Evolutionary conservation across 2,329 filamentous ascomycete species (phyloP), one percentile per base, ranked within the genome.

Genomic region (Fusarium sp.): DNA sequence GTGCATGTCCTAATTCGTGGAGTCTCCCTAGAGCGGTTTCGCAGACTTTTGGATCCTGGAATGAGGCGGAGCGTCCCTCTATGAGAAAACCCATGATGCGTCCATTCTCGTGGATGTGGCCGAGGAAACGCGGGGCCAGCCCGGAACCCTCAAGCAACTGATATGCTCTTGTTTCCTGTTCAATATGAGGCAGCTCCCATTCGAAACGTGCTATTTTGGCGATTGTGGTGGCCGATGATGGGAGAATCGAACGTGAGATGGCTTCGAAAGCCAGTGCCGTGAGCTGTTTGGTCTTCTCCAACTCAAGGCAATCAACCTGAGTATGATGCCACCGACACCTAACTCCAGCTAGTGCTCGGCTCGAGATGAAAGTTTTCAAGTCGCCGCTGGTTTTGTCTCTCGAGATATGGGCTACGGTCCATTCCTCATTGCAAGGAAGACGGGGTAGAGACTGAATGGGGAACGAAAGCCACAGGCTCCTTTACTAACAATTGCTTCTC

Each of bases 141-240:
- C 70, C 76, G n/a, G 50, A 69, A 58, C 70, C 75, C 65, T 81
- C 69, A 41, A 79, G 68, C 33, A 75, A 38, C 55, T 74, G 68
- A 60, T 80, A 81, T 61, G 71, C 75, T 70, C 73, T 73, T 27
- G 77, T 79, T 67, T 81, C 79, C 31, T 68, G 68, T 71, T 80
- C 78, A 54, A 82, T 78, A 44, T 68, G 73, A 66, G 74, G 78
- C 12, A 82, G 25, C 67, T 81, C 78, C 79, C 76, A 80, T 59
- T 78, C 73, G 42, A 80, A 81, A 52, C 78, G 75, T 38, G 79
- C 79, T 65, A 79, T 78, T 64, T 80, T 81, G 58, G 78, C 77
- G 57, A 82, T 62, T 17, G 27, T 33, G 4, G 50, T 62, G 20
- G 50, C 18, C 33, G 36, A 18, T 18, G 36, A 42, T 31, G 12